Conservation (phyloP, 768 basidiomycete genomes). For the Rossbeevera mucosa region DNA sequence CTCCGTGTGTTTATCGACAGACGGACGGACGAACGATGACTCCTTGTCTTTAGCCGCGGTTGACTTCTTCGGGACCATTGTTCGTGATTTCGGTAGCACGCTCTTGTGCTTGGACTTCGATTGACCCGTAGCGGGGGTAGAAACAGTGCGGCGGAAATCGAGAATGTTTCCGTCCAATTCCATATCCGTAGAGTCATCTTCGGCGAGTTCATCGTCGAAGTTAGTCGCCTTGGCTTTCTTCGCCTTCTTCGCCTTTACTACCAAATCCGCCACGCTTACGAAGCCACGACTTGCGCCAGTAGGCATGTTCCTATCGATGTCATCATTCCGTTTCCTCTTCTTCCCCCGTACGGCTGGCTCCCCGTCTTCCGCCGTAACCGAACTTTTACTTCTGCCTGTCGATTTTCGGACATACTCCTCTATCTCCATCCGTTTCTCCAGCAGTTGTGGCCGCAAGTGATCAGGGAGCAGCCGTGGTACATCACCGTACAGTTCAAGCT, state of each 20-base stretch:
- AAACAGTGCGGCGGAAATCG: conserved; percentile 47
- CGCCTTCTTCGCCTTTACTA: conserved; percentile 52
- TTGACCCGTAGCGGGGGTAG: conserved; percentile 37
- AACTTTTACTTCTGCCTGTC: conserved; percentile 32
- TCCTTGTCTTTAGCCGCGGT: conserved; percentile 22
- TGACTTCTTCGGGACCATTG: conserved; percentile 30
- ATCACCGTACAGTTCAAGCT: conserved; percentile 91
- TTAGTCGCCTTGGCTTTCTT: conserved; percentile 37
- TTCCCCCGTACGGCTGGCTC: conserved; percentile 32
- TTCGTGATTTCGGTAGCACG: conserved; percentile 44
- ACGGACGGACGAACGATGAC: conserved; percentile 37
- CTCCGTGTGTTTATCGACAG: conserved; percentile 48
- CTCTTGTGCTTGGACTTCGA: conserved; percentile 33
- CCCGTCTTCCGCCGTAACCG: conserved; percentile 22
- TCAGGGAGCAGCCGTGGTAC: conserved; percentile 81
- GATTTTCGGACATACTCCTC: conserved; percentile 61
- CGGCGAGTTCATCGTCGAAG: conserved; percentile 47
- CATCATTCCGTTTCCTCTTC: conserved; percentile 71
- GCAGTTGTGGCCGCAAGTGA: conserved; percentile 66
- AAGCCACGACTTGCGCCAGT: conserved; percentile 67
- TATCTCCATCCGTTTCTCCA: conserved; percentile 82
- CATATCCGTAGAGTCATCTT: conserved; percentile 65
- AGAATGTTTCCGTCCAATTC: conserved; percentile 59
- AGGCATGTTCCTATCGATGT: conserved; percentile 68
- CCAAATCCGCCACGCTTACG: conserved; percentile 59